Conservation (phyloP, 371 early-diverging fungal species). For the Syncephalis fuscata region DNA sequence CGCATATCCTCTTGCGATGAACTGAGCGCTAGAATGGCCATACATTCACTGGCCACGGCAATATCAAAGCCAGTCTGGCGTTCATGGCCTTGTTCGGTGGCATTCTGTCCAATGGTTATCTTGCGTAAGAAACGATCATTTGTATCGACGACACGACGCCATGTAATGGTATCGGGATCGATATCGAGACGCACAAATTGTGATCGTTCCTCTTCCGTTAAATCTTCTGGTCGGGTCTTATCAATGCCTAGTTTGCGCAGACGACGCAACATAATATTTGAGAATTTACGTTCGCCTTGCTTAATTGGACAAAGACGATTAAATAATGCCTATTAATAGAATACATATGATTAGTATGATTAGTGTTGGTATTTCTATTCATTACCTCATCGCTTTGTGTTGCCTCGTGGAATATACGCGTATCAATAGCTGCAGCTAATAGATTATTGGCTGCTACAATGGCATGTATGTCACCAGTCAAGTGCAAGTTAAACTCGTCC, state of each 20-base stretch:
- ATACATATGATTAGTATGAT: background rate
- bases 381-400: conserved; percentile 56
- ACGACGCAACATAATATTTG: conserved; percentile 73
- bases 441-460: conserved; percentile 94
- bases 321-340: conserved; percentile 39
- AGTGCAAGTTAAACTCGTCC: conserved; percentile 95
- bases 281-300: conserved; percentile 64
- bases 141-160: conserved; percentile 89
- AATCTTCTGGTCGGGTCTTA: conserved; percentile 55
- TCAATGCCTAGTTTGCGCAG: conserved; percentile 66
- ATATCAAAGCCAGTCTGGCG: conserved; percentile 92
- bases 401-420: conserved; percentile 91
- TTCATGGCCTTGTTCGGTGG: conserved; percentile 72
- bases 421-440: conserved; percentile 91
- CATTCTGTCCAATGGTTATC: conserved; percentile 73
- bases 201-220: conserved; percentile 60
- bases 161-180: conserved; percentile 79
- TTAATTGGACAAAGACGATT: conserved; percentile 76
- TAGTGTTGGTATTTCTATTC: background rate
- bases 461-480: conserved; percentile 97
- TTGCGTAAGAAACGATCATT: conserved; percentile 90
- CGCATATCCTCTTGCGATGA: conserved; percentile 84
- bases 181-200: conserved; percentile 83
- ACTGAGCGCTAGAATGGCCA: conserved; percentile 90
- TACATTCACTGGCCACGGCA: conserved; percentile 91